A percentile compares a stretch with the other conserved stretches of the same genome.
Evolutionary conservation across 495 filamentous ascomycete genomes (phyloP).

Genomic region (Trichoderma asperelloides): DNA sequence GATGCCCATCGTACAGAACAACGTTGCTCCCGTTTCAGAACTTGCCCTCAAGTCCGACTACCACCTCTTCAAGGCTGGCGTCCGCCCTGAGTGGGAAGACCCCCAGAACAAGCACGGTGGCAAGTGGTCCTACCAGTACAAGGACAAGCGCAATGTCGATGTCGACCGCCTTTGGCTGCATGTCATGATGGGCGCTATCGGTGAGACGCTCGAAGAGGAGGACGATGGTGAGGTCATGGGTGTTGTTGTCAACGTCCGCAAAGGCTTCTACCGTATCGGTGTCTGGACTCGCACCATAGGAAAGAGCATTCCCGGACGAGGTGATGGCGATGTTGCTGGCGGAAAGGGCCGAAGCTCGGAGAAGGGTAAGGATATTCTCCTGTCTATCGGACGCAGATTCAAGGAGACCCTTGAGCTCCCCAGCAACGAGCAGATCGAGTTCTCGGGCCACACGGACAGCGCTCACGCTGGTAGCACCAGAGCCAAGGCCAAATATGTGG

Average conservation of each 20-base stretch:
- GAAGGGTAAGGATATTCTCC: slow-evolving; percentile 74
- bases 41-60: slow-evolving; percentile 97
- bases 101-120: slow-evolving; percentile 96
- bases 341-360: slow-evolving; percentile 63
- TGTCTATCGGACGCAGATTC: slow-evolving; percentile 77
- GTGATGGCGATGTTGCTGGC: slow-evolving; percentile 56
- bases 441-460: slow-evolving; percentile 91
- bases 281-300: slow-evolving; percentile 87
- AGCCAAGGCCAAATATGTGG: slow-evolving; percentile 87
- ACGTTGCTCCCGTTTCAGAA: slow-evolving; percentile 92
- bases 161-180: slow-evolving; percentile 97
- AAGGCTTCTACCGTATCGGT: slow-evolving; percentile 93
- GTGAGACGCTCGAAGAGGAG: slow-evolving; percentile 91
- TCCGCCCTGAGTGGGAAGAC: slow-evolving; percentile 98
- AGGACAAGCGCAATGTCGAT: slow-evolving; percentile 78
- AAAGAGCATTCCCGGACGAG: slow-evolving; percentile 66
- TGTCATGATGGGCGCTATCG: slow-evolving; percentile 91
- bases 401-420: slow-evolving; percentile 80
- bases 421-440: slow-evolving; percentile 71
- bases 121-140: slow-evolving; percentile 97
- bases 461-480: slow-evolving; percentile 87
- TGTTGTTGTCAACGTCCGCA: slow-evolving; percentile 96
- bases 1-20: slow-evolving; percentile 59
- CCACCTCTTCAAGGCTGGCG: slow-evolving; percentile 95
- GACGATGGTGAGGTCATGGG: slow-evolving; percentile 98